Evolutionary conservation across 805 yeast genomes (phyloP), one percentile per base, ranked within the genome.

Genomic region (Monosporozyma yasuniensis): DNA sequence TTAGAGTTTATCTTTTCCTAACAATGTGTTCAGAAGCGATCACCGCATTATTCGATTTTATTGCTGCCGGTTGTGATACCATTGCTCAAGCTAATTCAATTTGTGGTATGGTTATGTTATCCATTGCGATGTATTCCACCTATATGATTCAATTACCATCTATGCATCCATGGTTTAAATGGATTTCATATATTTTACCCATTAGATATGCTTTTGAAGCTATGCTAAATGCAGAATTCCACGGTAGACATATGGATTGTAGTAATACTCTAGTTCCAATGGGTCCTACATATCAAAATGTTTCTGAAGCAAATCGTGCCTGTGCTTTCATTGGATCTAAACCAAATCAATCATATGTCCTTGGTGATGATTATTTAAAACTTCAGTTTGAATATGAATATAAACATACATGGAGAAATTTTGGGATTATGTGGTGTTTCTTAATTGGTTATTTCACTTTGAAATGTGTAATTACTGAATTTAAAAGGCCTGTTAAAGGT

Each of bases 391-490:
- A 66, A 45, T 87, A 82, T 70, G 59, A 61, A 21, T 79, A 74
- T 58, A 53, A 65, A 16, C 87, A 87, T 64, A 74, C 77, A 47
- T 87, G 96, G 96, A 80, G 96, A 71, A 84, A 87, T 63, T 73
- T 83, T 48, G 96, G 89, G 59, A 78, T 83, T 53, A 56, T 77
- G 52, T 62, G 80, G 61, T 87, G 77, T 2, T 82, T 61, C 52
- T 25, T 60, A n/a, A 32, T 56, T 21, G 61, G 63, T 19, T 61
- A 58, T 47, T 22, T 59, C 6, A 42, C 47, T 16, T 23, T 54
- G 11, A 61, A 59, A 46, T 54, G 59, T 38, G 21, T 61, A 12
- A 45, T 61, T 14, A 58, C 64, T 25, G 65, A 61, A 46, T 52
- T 55, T 30, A 61, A 58, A 46, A 55, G 56, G 42, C 55, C 61